Conservation (phyloP, 129 eudicot genomes). For the sunflower (Helianthus annuus) region HanXRQr2.0-SUNRISE NC_035443.2:31194237-31194736, state of each 20-base stretch:
- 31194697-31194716: slow-evolving; percentile 98
- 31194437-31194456: slow-evolving; percentile 13
- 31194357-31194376: too few relatives aligned
- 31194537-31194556: neutral
- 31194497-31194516: slow-evolving; percentile 18
- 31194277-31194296: too few relatives aligned
- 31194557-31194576: neutral
- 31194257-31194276: too few relatives aligned
- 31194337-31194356: too few relatives aligned
- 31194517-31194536: neutral
- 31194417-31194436: slow-evolving; percentile 21
- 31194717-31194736: slow-evolving; percentile 85
- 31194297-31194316: too few relatives aligned
- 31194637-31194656: slow-evolving; percentile 3
- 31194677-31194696: slow-evolving; percentile 57
- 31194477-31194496: neutral
- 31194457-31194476: slow-evolving; percentile 26
- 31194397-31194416: slow-evolving; percentile 8
- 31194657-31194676: slow-evolving; percentile 17
- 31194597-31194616: slow-evolving; percentile 12
- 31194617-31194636: neutral
- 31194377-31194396: neutral
- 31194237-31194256: too few relatives aligned
- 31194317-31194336: too few relatives aligned
- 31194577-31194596: slow-evolving; percentile 10